phyloP scores from a whole-genome alignment of 352 stramenopile species.

The Pythium periplocum region DNA sequence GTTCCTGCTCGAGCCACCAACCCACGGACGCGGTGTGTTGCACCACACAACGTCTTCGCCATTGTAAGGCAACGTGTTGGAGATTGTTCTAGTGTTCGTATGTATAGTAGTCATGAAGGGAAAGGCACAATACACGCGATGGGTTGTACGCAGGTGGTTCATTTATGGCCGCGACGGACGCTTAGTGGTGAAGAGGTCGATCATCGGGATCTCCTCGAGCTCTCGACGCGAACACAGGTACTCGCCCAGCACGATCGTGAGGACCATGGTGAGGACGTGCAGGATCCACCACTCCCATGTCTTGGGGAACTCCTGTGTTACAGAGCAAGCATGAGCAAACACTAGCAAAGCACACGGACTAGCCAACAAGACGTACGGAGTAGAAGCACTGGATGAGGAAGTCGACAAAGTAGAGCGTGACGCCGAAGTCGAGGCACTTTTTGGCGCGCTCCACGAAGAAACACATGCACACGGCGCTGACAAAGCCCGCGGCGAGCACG shows the following conservation, averaged over 20 bases:
- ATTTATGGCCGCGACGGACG: slow-evolving; percentile 11
- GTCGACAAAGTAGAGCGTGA: slow-evolving; percentile 87
- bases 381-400: slow-evolving; percentile 80
- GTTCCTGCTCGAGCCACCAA: slow-evolving; percentile 35
- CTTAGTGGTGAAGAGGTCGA: slow-evolving; percentile 75
- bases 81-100: too few species aligned
- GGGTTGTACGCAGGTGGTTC: too few species aligned
- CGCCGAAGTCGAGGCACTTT: slow-evolving; percentile 89
- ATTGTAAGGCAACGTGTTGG: slow-evolving; percentile 3
- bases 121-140: too few species aligned
- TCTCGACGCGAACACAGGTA: slow-evolving; percentile 85
- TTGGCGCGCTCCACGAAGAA: slow-evolving; percentile 87
- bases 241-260: slow-evolving; percentile 83
- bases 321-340: too few species aligned
- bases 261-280: slow-evolving; percentile 51
- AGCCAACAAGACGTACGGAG: slow-evolving; percentile 30
- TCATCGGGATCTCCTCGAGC: slow-evolving; percentile 86
- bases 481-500: slow-evolving; percentile 42
- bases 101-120: too few species aligned
- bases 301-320: slow-evolving; percentile 67
- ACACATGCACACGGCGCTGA: slow-evolving; percentile 67
- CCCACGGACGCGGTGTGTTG: neutral
- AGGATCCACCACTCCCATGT: slow-evolving; percentile 87
- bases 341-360: too few species aligned
- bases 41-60: slow-evolving; percentile 14